Evolutionary conservation across 371 early-diverging fungal species (phyloP), one percentile per base, ranked within the genome.

Genomic region (Apophysomyces variabilis): DNA sequence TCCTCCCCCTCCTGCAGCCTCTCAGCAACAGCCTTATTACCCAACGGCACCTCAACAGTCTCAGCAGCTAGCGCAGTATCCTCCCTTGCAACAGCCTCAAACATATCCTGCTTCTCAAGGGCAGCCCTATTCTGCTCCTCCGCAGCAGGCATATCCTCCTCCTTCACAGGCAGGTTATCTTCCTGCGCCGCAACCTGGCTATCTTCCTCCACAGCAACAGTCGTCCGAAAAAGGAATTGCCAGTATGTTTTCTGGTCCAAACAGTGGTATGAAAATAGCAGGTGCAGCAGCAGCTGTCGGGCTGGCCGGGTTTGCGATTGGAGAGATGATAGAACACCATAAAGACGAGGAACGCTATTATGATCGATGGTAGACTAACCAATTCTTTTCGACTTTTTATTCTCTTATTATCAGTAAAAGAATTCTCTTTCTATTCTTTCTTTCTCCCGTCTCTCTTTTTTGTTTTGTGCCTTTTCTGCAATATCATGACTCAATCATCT

Each of bases 281-380:
- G 82, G 67, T 47, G 82, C 70, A 38, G 80, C 78, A 21, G 78
- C 76, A 4, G 79, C 65, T 56, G 82, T 62, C 36, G 82, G 78
- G 47, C 56, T 76, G 16, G 75, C 72, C 11, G 82, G 77, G 46
- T 76, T 71, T 59, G 82, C 73, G 64, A 65, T 81, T 61, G 58
- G 70, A 12, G 82, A 81, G 65, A 65, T 76, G 38, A 67, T 73
- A 26, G 73, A 76, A 14, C 82, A 81, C 45, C 77, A 78, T 39
- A 62, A 76, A 26, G 69, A 72, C 21, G 54, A 50, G 54, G 54
- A 50, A 50, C 54, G 54, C 6, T 50, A 21, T 21, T 50, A 18
- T 32, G 54, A 50, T 50, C 18, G 21, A 50, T 50, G 54, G 54
- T 50, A 50, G 21, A 18, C 9, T 4, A 7, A 5, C 11, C 5